phyloP scores from a whole-genome alignment of 768 basidiomycete species.

The Leccinum barrowsii region DNA sequence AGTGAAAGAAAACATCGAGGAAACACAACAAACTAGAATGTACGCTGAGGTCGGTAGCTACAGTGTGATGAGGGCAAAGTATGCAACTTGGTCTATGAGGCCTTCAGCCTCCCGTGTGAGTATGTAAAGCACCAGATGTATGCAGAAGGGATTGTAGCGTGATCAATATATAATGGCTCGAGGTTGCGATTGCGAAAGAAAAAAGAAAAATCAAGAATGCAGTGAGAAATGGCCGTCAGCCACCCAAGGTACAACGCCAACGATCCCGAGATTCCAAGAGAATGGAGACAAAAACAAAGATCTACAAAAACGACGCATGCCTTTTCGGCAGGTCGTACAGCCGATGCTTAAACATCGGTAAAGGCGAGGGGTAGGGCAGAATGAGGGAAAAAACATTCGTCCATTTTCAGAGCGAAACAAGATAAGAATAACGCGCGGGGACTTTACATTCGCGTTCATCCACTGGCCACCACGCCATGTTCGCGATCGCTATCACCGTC shows the following conservation, averaged over 20 bases:
- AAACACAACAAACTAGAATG: conserved; percentile 22
- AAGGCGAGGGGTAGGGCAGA: conserved; percentile 20
- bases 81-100: conserved; percentile 29
- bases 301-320: conserved; percentile 8
- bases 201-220: conserved; percentile 11
- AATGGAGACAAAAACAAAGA: conserved; percentile 8
- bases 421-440: background rate
- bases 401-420: conserved; percentile 12
- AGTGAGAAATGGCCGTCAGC: conserved; percentile 28
- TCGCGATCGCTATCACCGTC: conserved; percentile 19
- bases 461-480: conserved; percentile 10
- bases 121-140: conserved; percentile 22
- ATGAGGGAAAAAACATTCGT: conserved; percentile 6
- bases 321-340: conserved; percentile 2
- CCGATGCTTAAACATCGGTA: conserved; percentile 27
- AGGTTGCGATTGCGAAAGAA: background rate
- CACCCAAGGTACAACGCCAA: conserved; percentile 19
- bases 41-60: conserved; percentile 18
- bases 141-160: conserved; percentile 15
- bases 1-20: conserved; percentile 9
- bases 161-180: conserved; percentile 5
- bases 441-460: conserved; percentile 7
- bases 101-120: conserved; percentile 33
- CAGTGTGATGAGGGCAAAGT: conserved; percentile 9
- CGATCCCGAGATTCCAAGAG: conserved; percentile 15